phyloP scores from a whole-genome alignment of 495 filamentous ascomycete species.

The Xylaria curta region DNA sequence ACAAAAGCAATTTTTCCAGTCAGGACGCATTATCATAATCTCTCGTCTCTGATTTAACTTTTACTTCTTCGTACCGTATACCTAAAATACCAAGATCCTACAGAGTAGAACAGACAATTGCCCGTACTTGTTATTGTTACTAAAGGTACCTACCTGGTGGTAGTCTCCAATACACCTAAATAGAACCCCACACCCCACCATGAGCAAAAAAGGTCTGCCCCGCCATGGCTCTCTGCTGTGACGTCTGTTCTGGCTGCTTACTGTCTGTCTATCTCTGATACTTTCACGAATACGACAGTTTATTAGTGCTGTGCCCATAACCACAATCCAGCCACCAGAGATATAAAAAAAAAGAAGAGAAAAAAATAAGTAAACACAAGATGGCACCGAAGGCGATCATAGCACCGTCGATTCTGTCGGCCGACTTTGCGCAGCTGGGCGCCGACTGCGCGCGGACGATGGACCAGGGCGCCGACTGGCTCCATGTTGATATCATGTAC shows the following conservation, averaged over 20 bases:
- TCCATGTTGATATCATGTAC: conserved; percentile 88
- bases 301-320: background rate
- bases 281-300: background rate
- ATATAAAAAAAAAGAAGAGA: background rate
- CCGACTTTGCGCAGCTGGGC: conserved; percentile 89
- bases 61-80: background rate
- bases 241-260: conserved; percentile 26
- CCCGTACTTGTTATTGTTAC: background rate
- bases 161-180: background rate
- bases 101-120: background rate
- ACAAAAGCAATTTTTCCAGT: conserved; percentile 3
- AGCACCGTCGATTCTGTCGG: conserved; percentile 94
- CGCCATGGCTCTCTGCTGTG: conserved; percentile 36
- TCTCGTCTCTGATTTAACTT: background rate
- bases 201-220: conserved; percentile 31
- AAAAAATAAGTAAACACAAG: conserved; percentile 30
- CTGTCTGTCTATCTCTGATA: background rate
- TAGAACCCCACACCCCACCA: conserved; percentile 28
- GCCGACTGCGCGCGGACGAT: conserved; percentile 85
- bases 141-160: background rate
- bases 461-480: conserved; percentile 83
- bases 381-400: conserved; percentile 94
- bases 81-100: background rate
- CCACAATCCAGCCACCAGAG: background rate
- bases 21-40: background rate